Percentiles rank a stretch among this genome's conserved stretches.
These are phyloP conservation scores for Amanita fuliginea DNA, from an alignment of 768 basidiomycete species.

Conservation along the genomic window DNA sequence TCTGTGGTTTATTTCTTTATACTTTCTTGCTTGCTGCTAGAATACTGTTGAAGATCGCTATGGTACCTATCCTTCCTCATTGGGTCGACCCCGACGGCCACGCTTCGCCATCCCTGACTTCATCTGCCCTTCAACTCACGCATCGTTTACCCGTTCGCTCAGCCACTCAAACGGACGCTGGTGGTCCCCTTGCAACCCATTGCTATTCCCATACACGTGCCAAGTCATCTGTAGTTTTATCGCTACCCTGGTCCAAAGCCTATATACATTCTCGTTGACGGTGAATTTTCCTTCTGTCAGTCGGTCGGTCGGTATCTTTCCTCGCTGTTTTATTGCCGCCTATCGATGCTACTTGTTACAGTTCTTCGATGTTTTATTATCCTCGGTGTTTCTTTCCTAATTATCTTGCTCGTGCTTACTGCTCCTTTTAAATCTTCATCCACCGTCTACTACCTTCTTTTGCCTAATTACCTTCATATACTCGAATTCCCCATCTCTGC, in stretches of 20 bases:
- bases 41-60: not conserved
- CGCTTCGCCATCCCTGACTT: not conserved
- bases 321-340: not conserved
- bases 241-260: constrained; percentile 2
- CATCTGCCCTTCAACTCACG: not conserved
- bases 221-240: constrained; percentile 6
- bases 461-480: not conserved
- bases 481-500: not conserved
- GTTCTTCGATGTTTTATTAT: constrained; percentile 4
- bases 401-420: not conserved
- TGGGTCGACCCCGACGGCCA: not conserved
- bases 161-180: not conserved
- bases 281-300: not conserved
- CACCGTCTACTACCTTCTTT: not conserved
- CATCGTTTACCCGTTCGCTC: not conserved
- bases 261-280: not conserved
- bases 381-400: not conserved
- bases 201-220: constrained; percentile 1
- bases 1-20: not conserved
- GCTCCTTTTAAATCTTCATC: not conserved
- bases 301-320: not conserved
- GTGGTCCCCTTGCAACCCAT: not conserved
- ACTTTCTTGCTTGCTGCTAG: constrained; percentile 3
- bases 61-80: not conserved
- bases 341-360: not conserved